These are phyloP conservation scores for Solanum chilense DNA, from an alignment of 257 asterid species.

Conservation along the genomic window DNA sequence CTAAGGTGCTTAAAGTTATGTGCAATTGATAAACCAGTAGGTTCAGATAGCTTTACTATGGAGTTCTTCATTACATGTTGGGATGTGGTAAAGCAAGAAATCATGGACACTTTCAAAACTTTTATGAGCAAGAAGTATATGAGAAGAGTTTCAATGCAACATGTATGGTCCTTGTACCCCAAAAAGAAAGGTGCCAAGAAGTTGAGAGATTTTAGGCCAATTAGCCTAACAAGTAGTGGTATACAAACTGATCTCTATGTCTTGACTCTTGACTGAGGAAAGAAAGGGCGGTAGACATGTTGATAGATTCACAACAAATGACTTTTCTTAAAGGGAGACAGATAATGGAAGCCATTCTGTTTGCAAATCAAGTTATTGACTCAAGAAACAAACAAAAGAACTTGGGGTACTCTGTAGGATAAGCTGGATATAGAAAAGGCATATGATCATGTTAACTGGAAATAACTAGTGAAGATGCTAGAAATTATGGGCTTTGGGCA, in stretches of 20 bases:
- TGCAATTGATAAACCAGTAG: neutral
- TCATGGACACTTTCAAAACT: neutral
- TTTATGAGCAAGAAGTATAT: neutral
- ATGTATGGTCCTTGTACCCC: neutral
- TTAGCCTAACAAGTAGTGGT: neutral
- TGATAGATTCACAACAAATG: neutral
- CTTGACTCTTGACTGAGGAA: neutral
- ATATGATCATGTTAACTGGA: neutral
- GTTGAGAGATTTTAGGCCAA: neutral
- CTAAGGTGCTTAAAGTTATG: neutral
- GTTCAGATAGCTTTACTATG: neutral
- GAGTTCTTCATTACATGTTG: neutral
- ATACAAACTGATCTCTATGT: neutral
- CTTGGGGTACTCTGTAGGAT: neutral
- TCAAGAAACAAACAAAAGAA: neutral
- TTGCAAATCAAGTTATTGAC: neutral
- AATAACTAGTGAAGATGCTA: neutral
- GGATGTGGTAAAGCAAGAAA: neutral
- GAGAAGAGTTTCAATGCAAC: neutral
- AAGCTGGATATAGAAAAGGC: neutral
- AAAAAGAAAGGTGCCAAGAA: neutral
- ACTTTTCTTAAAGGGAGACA: neutral
- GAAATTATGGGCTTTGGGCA: neutral
- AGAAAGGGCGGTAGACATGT: neutral
- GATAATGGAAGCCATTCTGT: neutral